Conservation (phyloP, 2,329 filamentous ascomycete genomes). For the Ascocoryne sarcoides region DNA sequence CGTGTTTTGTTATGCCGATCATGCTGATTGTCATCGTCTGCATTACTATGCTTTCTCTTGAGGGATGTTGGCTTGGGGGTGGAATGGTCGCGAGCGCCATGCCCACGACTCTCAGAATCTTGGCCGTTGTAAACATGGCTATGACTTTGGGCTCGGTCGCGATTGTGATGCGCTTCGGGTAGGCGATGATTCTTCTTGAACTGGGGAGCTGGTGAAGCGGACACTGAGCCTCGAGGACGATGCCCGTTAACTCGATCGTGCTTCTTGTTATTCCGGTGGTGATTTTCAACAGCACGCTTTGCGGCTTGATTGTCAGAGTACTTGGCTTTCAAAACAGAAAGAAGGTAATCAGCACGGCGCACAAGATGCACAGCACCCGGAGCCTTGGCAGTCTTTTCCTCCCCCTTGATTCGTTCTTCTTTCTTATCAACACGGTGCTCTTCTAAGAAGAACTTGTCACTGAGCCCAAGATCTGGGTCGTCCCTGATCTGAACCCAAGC, state of each 20-base stretch:
- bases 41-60: conserved; percentile 53
- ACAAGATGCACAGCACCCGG: conserved; percentile 97
- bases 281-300: conserved; percentile 78
- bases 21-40: conserved; percentile 39
- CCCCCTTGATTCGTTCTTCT: conserved; percentile 73
- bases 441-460: conserved; percentile 90
- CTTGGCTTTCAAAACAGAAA: conserved; percentile 85
- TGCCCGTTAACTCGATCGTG: conserved; percentile 44
- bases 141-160: conserved; percentile 40
- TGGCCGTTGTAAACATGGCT: conserved; percentile 38
- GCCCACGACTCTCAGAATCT: conserved; percentile 21
- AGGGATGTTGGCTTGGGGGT: conserved; percentile 34
- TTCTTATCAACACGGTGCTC: conserved; percentile 98
- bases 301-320: conserved; percentile 69
- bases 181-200: conserved; percentile 33
- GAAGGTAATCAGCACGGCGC: conserved; percentile 84
- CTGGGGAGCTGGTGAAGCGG: conserved; percentile 62
- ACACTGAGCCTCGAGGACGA: conserved; percentile 51
- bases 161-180: conserved; percentile 34
- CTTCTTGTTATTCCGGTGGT: conserved; percentile 92
- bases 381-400: conserved; percentile 68
- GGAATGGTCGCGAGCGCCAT: conserved; percentile 14
- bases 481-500: conserved; percentile 94
- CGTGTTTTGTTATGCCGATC: conserved; percentile 44
- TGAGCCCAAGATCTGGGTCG: conserved; percentile 75